These are phyloP conservation scores for Collybia sordida DNA, from an alignment of 768 basidiomycete genomes.

Conservation along the genomic window DNA sequence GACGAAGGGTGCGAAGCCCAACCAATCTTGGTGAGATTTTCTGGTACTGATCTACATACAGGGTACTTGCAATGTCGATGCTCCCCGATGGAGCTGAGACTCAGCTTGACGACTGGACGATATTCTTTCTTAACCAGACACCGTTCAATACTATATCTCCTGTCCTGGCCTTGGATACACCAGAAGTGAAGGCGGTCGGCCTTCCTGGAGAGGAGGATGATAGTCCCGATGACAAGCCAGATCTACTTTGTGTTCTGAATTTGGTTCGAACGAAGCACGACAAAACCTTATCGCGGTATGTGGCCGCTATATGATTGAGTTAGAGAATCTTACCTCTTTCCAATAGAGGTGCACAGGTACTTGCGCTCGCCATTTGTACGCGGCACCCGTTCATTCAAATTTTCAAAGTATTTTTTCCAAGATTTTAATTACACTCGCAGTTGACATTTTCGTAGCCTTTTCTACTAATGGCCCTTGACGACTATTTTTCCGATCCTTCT, in stretches of 20 bases:
- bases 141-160: conserved; percentile 85
- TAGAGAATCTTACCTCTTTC: conserved; percentile 1
- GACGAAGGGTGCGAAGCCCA: conserved; percentile 78
- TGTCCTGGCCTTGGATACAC: conserved; percentile 70
- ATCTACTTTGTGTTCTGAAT: conserved; percentile 85
- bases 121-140: conserved; percentile 97
- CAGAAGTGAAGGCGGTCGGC: conserved; percentile 34
- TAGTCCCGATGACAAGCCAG: conserved; percentile 33
- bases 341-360: conserved; percentile 85
- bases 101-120: conserved; percentile 95
- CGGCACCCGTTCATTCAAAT: conserved; percentile 94
- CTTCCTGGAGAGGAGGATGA: conserved; percentile 34
- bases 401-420: conserved; percentile 67
- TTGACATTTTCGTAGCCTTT: conserved; percentile 63
- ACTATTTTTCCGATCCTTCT: conserved; percentile 89
- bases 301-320: neutral
- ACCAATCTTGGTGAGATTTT: conserved; percentile 3
- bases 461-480: conserved; percentile 90
- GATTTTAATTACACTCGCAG: conserved; percentile 1
- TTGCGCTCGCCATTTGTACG: conserved; percentile 93
- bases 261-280: conserved; percentile 91
- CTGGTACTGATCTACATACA: conserved; percentile 29
- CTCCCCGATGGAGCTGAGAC: conserved; percentile 97
- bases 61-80: conserved; percentile 95
- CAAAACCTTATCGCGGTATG: conserved; percentile 74